Base-by-base conservation (phyloP, 768 basidiomycete genomes). In the Galerina sulciceps region DNA sequence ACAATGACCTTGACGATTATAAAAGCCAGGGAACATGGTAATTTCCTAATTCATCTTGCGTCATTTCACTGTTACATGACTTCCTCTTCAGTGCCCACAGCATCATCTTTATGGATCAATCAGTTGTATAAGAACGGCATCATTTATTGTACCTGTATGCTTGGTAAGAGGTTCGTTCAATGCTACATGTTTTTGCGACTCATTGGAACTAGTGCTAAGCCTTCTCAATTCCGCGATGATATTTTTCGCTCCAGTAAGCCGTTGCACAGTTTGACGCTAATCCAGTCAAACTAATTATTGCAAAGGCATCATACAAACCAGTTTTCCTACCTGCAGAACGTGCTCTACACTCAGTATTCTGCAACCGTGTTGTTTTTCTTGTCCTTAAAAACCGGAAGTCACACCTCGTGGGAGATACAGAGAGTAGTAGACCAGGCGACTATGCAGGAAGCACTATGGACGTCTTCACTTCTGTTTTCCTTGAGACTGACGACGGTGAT, bases 271-370 rank as follows among this genome's bases (percentile, higher is more conserved):
- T 13, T 18, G 10, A 13, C 17, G 5, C n/a, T 10, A 6, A 18
- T 18, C 9, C 31, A n/a, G 35, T 36, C 9, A 6, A 5, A 14
- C 23, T 46, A 15, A 49, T 20, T 34, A 6, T 4, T 6, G 6
- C 10, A 3, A 10, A 49, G 48, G 36, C 49, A 13, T 20, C 49
- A 4, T 51, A 51, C 20, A 51, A 51, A 35, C 37, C 37, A 11
- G 23, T 11, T 10, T 51, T 51, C 31, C 40, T 53, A 10, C 40
- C 41, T 6, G 18, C 35, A 34, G 38, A 53, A 22, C 40, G 40
- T 11, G 41, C 52, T 9, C 38, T 53, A 15, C 52, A 53, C 26
- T 53, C 52, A 22, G 42, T 53, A 13, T 53, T 53, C 41, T 53
- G 52, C 31, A 53, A 53, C 22, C 40, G 52, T 6, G 52, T 53